Evolutionary conservation across 768 basidiomycete genomes (phyloP).

Genomic region (Dictyophora rubrovolvata): DNA sequence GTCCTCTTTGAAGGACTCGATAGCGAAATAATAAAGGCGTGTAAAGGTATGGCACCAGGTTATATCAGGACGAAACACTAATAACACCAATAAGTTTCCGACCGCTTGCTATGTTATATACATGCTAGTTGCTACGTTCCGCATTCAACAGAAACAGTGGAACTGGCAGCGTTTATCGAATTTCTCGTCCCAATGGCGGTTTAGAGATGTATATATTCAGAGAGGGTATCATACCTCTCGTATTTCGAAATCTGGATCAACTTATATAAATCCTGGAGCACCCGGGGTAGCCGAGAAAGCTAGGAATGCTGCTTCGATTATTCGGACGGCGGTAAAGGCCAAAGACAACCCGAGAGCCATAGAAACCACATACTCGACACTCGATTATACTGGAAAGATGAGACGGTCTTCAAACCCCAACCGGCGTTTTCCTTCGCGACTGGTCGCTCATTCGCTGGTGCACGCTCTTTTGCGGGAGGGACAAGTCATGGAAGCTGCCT

Average conservation of each 20-base stretch:
- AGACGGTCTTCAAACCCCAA: constrained; percentile 36
- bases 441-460: constrained; percentile 53
- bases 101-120: neutral
- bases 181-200: neutral
- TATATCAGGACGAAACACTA: neutral
- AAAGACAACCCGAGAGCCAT: neutral
- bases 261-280: neutral
- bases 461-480: constrained; percentile 53
- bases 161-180: neutral
- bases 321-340: neutral
- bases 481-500: constrained; percentile 35
- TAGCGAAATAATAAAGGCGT: neutral
- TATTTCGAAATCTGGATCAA: neutral
- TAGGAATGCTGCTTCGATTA: neutral
- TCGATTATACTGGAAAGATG: neutral
- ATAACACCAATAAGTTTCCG: neutral
- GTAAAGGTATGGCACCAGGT: neutral
- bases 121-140: neutral
- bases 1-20: neutral
- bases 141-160: neutral
- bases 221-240: neutral
- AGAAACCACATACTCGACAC: neutral
- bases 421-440: constrained; percentile 41
- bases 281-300: neutral
- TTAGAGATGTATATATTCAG: neutral